Conservation (phyloP, 306 rosid species). For the Lathyrus aphaca region DNA sequence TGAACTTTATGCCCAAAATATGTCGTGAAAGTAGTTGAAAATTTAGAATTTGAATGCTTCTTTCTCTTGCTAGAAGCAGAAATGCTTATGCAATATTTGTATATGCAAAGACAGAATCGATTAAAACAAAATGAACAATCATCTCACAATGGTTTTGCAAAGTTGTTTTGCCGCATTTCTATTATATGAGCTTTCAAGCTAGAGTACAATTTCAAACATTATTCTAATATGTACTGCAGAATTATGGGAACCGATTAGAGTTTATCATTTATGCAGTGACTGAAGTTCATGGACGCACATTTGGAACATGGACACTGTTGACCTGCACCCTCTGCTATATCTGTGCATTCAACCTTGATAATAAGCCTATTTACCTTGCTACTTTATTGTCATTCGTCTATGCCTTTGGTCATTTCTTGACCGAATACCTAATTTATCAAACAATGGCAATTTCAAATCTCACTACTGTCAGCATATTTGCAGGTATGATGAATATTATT, state of each 20-base stretch:
- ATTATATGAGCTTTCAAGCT: too few relatives aligned
- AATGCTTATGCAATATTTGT: constrained; percentile 12
- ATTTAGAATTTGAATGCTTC: constrained; percentile 12
- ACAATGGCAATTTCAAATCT: constrained; percentile 80
- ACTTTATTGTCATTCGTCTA: constrained; percentile 82
- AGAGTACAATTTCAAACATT: too few relatives aligned
- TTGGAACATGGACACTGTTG: constrained; percentile 89
- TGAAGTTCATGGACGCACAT: constrained; percentile 96
- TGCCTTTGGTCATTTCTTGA: constrained; percentile 92
- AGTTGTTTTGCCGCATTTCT: too few relatives aligned
- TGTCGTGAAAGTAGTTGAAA: constrained; percentile 1
- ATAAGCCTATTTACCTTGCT: constrained; percentile 80
- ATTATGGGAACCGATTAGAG: constrained; percentile 27
- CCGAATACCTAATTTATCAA: constrained; percentile 70
- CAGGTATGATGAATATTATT: constrained; percentile 59
- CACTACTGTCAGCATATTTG: constrained; percentile 77
- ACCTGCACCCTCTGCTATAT: constrained; percentile 95
- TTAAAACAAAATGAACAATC: constrained; percentile 7
- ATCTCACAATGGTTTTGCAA: too few relatives aligned
- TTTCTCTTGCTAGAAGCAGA: not conserved
- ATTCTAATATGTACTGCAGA: too few relatives aligned
- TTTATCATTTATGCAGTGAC: constrained; percentile 58
- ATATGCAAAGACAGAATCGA: not conserved
- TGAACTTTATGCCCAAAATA: not conserved
- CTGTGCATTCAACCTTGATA: constrained; percentile 90